These are phyloP conservation scores for Penicillium chermesinum DNA, from an alignment of 495 filamentous ascomycete genomes.

Conservation along the genomic window DNA sequence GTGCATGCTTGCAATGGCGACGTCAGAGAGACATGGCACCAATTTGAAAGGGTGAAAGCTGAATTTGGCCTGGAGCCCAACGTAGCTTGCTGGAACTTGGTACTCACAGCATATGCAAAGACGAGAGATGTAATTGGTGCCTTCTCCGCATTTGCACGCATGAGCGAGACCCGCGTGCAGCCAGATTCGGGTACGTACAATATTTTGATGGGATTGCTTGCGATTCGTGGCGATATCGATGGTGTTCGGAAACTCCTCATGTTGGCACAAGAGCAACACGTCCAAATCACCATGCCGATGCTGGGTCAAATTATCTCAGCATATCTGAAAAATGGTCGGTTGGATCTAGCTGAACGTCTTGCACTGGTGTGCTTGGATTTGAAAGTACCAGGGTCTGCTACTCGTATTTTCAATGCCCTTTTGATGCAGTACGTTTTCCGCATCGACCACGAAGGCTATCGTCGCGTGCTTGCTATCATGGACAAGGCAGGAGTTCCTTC, in stretches of 20 bases:
- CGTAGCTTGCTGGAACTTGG: conserved; percentile 63
- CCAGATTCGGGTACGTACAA: conserved; percentile 61
- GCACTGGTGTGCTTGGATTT: conserved; percentile 40
- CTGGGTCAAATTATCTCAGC: conserved; percentile 61
- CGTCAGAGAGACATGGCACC: conserved; percentile 45
- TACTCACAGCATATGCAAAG: conserved; percentile 66
- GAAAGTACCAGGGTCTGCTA: conserved; percentile 40
- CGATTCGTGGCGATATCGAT: conserved; percentile 68
- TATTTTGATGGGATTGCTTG: conserved; percentile 66
- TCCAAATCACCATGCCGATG: conserved; percentile 48
- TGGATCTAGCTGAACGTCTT: conserved; percentile 58
- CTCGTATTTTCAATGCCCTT: conserved; percentile 74
- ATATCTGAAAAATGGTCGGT: conserved; percentile 58
- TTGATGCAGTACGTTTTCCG: conserved; percentile 61
- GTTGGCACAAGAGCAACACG: conserved; percentile 39
- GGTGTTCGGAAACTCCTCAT: conserved; percentile 57
- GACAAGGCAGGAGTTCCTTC: conserved; percentile 49
- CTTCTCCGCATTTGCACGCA: conserved; percentile 51
- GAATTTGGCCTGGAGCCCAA: conserved; percentile 52
- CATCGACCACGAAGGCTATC: conserved; percentile 56
- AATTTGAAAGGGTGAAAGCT: conserved; percentile 54
- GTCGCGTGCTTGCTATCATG: conserved; percentile 61
- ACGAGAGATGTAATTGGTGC: conserved; percentile 60
- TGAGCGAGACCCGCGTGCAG: conserved; percentile 39
- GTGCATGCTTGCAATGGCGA: conserved; percentile 64